Conservation (phyloP, 2,329 filamentous ascomycete species). For the Pyrenophora graminea region DNA sequence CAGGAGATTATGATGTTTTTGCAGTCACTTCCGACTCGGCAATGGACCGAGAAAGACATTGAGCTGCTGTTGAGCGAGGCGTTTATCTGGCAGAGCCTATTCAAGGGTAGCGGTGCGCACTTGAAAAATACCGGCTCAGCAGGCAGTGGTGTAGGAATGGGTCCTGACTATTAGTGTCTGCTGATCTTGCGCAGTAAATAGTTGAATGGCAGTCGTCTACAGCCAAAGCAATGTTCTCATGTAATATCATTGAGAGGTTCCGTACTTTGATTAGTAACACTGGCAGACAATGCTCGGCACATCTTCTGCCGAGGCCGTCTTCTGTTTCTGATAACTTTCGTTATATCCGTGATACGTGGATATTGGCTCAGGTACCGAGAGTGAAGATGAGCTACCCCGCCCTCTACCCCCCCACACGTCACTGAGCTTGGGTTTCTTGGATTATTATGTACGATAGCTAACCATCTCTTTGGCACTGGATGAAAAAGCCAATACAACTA, state of each 20-base stretch:
- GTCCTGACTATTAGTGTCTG: slow-evolving; percentile 37
- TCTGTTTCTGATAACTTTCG: neutral
- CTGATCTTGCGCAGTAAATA: slow-evolving; percentile 15
- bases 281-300: neutral
- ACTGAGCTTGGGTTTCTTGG: slow-evolving; percentile 8
- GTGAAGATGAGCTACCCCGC: slow-evolving; percentile 23
- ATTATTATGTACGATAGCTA: neutral
- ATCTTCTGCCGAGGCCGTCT: neutral
- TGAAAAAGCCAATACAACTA: neutral
- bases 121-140: slow-evolving; percentile 54
- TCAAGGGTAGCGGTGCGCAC: slow-evolving; percentile 92
- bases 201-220: slow-evolving; percentile 5
- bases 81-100: slow-evolving; percentile 98
- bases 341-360: neutral
- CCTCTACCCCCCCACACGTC: slow-evolving; percentile 28
- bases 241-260: neutral
- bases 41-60: slow-evolving; percentile 98
- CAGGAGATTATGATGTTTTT: slow-evolving; percentile 99
- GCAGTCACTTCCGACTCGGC: slow-evolving; percentile 86
- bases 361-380: slow-evolving; percentile 11
- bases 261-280: neutral
- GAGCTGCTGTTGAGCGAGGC: slow-evolving; percentile 93
- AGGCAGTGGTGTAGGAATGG: slow-evolving; percentile 44
- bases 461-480: neutral
- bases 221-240: neutral